phyloP scores from a whole-genome alignment of 306 rosid species.

The Cajanus cajan region DNA sequence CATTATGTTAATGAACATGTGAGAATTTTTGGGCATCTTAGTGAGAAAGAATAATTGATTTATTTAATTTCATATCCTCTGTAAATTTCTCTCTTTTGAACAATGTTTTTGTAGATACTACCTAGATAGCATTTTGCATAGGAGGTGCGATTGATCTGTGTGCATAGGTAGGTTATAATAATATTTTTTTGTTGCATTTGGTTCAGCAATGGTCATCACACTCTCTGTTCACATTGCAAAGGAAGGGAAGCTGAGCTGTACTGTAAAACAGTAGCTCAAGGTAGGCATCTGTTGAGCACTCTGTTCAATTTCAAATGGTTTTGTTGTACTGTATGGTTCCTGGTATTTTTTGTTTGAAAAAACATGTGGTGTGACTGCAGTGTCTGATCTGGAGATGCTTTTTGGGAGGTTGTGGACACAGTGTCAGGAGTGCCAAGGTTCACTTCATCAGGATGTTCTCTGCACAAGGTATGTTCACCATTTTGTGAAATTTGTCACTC shows the following conservation, averaged over 20 bases:
- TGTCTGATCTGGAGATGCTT: conserved; percentile 86
- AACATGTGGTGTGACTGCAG: conserved; percentile 52
- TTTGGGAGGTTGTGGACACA: conserved; percentile 96
- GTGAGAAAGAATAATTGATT: neutral
- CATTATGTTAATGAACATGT: neutral
- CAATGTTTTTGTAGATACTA: neutral
- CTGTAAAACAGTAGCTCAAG: conserved; percentile 78
- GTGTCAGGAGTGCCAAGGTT: conserved; percentile 99
- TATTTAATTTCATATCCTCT: neutral
- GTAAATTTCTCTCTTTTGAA: neutral
- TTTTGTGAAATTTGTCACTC: neutral
- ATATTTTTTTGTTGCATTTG: conserved; percentile 26
- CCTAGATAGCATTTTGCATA: neutral
- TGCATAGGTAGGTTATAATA: neutral
- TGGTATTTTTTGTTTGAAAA: conserved; percentile 15
- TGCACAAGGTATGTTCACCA: conserved; percentile 78
- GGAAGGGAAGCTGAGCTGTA: conserved; percentile 93
- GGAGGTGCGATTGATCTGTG: neutral
- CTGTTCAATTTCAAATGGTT: conserved; percentile 14
- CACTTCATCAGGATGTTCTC: conserved; percentile 98
- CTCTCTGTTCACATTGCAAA: conserved; percentile 82
- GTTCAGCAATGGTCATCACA: conserved; percentile 56
- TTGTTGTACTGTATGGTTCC: conserved; percentile 18
- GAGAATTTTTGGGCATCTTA: neutral
- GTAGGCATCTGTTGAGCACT: conserved; percentile 41